Evolutionary conservation across 306 rosid genomes (phyloP).

Genomic region (Quillaja saponaria): DNA sequence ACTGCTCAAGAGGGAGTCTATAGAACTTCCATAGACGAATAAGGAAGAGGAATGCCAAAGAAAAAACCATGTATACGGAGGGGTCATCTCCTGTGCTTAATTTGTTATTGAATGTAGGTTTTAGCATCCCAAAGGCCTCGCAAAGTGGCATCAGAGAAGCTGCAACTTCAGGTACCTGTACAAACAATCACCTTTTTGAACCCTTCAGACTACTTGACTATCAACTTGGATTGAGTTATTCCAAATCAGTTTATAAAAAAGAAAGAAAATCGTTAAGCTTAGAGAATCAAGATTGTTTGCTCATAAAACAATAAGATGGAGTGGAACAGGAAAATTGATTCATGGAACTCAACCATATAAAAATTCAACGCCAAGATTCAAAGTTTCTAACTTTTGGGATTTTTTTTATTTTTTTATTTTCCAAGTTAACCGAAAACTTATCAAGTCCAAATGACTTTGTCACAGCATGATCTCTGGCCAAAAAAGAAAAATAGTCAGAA

Average conservation of each 20-base stretch:
- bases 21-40: conserved; percentile 76
- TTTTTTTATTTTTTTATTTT: conserved; percentile 17
- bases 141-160: conserved; percentile 70
- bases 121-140: conserved; percentile 72
- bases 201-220: conserved; percentile 28
- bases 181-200: conserved; percentile 29
- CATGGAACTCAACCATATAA: conserved; percentile 8
- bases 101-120: conserved; percentile 45
- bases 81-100: conserved; percentile 48
- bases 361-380: conserved; percentile 1
- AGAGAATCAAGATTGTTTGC: conserved; percentile 2
- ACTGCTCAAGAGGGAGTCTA: conserved; percentile 66
- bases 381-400: too few species aligned
- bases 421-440: conserved; percentile 17
- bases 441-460: neutral
- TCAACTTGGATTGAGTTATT: conserved; percentile 22
- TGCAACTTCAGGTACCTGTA: conserved; percentile 72
- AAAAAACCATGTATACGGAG: conserved; percentile 63
- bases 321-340: conserved; percentile 13
- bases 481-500: too few species aligned
- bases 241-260: too few species aligned
- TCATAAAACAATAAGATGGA: conserved; percentile 13
- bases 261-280: conserved; percentile 17
- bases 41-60: conserved; percentile 73
- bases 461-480: too few species aligned